phyloP scores from a whole-genome alignment of 768 basidiomycete genomes.

The Mrakia blollopis region DNA sequence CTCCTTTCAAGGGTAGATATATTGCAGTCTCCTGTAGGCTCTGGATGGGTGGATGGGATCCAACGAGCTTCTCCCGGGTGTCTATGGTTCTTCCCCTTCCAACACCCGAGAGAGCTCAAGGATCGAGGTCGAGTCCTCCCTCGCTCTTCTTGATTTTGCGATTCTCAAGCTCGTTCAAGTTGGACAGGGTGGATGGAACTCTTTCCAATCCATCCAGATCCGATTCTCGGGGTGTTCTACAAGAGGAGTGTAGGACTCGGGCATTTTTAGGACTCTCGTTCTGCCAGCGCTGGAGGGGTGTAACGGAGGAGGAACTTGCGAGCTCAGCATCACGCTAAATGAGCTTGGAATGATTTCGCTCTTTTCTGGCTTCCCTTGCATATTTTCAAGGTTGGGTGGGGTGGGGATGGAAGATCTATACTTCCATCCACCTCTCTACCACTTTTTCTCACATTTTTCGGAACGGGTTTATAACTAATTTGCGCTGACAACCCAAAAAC shows the following conservation, averaged over 20 bases:
- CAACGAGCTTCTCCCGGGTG: not conserved
- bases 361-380: not conserved
- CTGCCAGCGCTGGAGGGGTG: not conserved
- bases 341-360: not conserved
- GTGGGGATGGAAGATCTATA: not conserved
- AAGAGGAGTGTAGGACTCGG: no score
- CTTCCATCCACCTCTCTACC: not conserved
- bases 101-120: not conserved
- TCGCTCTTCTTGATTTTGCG: no score
- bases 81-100: not conserved
- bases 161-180: no score
- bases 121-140: no score
- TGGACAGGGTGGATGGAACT: no score
- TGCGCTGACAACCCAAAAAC: not conserved
- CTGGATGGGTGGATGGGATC: conserved; percentile 23
- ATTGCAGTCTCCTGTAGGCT: not conserved
- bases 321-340: conserved; percentile 16
- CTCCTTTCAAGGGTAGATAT: not conserved
- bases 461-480: not conserved
- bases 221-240: no score
- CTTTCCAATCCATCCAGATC: no score
- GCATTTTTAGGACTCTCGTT: not conserved
- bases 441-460: not conserved
- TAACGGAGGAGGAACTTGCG: not conserved
- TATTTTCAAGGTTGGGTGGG: not conserved